These are phyloP conservation scores for Cystobasidium pallidum DNA, from an alignment of 1,284 basidiomycete species.

Conservation along the genomic window DNA sequence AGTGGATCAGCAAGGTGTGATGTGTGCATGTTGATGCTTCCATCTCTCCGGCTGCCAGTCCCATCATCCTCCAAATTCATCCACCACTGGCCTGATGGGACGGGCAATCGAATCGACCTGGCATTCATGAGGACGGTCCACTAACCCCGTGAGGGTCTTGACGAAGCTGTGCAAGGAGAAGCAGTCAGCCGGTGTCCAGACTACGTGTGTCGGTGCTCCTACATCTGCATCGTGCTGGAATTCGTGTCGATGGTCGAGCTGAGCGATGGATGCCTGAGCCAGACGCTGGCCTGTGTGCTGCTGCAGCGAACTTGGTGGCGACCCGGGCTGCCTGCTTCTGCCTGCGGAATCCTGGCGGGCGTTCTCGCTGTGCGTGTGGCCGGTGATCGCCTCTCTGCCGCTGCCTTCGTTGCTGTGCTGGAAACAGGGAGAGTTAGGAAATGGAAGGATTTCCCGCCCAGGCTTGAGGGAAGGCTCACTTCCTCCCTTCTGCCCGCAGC, in stretches of 20 bases:
- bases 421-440: neutral
- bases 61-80: neutral
- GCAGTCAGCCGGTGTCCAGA: too few species aligned
- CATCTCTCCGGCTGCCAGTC: too few species aligned
- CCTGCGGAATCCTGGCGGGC: too few species aligned
- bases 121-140: too few species aligned
- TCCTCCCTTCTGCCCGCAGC: too few species aligned
- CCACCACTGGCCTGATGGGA: neutral
- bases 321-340: too few species aligned
- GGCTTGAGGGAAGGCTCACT: constrained; percentile 9
- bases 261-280: too few species aligned
- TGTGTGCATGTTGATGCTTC: too few species aligned
- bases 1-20: too few species aligned
- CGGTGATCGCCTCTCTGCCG: neutral
- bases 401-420: neutral
- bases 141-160: constrained; percentile 63
- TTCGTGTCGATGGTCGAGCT: too few species aligned
- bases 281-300: too few species aligned
- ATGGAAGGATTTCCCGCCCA: neutral
- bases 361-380: too few species aligned
- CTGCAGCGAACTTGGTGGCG: neutral
- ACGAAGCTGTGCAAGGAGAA: constrained; percentile 61
- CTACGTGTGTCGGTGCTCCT: neutral
- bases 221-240: constrained; percentile 41
- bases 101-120: constrained; percentile 56